phyloP scores from a whole-genome alignment of 2,329 filamentous ascomycete species.

The Aspergillus sclerotialis region DNA sequence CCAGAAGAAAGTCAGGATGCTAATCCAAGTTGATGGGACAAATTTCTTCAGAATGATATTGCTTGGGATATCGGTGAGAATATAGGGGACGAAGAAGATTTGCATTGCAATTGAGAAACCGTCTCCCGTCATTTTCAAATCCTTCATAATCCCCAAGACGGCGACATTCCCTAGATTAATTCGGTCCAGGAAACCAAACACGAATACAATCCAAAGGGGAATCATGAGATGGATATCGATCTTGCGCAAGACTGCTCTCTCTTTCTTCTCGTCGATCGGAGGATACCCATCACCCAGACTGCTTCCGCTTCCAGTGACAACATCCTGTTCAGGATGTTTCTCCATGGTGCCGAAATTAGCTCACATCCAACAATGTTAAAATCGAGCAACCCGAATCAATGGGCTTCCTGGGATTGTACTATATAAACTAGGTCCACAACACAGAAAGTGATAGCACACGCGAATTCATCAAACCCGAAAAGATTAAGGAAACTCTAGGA shows the following conservation, averaged over 20 bases:
- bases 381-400: too few species aligned
- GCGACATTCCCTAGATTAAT: slow-evolving; percentile 17
- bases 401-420: too few species aligned
- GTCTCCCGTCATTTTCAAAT: slow-evolving; percentile 14
- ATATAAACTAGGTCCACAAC: too few species aligned
- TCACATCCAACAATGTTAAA: too few species aligned
- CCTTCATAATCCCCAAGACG: slow-evolving; percentile 13
- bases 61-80: slow-evolving; percentile 20
- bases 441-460: too few species aligned
- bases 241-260: slow-evolving; percentile 9
- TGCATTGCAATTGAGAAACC: slow-evolving; percentile 33
- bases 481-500: too few species aligned
- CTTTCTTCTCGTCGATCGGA: slow-evolving; percentile 1
- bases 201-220: slow-evolving; percentile 14
- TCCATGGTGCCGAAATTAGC: slow-evolving; percentile 2
- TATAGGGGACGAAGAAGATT: slow-evolving; percentile 23
- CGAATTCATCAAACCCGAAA: too few species aligned
- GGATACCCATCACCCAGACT: not conserved
- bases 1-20: slow-evolving; percentile 15
- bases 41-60: slow-evolving; percentile 21
- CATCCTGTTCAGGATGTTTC: slow-evolving; percentile 2
- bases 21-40: slow-evolving; percentile 16
- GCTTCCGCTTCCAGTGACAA: not conserved
- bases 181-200: slow-evolving; percentile 16
- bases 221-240: slow-evolving; percentile 17